These are phyloP conservation scores for Backusella morwellensis DNA, from an alignment of 192 early-diverging fungal species.

Conservation along the genomic window DNA sequence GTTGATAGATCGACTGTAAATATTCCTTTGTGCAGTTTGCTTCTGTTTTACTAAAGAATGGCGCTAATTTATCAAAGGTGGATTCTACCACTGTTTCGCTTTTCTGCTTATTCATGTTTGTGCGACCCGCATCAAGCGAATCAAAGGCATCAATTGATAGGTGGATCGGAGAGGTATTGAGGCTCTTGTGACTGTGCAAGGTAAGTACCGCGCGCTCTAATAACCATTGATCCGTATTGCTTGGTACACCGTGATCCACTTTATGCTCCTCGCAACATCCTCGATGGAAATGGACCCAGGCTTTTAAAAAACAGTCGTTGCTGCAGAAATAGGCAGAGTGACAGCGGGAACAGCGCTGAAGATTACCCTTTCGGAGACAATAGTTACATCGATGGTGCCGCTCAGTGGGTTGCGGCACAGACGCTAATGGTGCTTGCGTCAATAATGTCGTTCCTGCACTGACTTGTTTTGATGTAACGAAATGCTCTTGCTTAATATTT, in stretches of 20 bases:
- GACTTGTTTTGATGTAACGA: background rate
- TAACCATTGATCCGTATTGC: conserved; percentile 11
- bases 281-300: conserved; percentile 26
- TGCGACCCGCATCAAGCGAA: background rate
- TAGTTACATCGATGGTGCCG: conserved; percentile 27
- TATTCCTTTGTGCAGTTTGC: background rate
- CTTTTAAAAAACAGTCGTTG: conserved; percentile 30
- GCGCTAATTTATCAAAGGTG: background rate
- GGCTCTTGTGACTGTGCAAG: conserved; percentile 22
- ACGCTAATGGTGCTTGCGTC: conserved; percentile 10
- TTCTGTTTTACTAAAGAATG: background rate
- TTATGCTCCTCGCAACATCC: conserved; percentile 11
- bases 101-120: conserved; percentile 23
- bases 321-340: conserved; percentile 33
- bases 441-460: conserved; percentile 2
- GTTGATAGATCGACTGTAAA: background rate
- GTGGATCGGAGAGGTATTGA: conserved; percentile 1
- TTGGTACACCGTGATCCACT: background rate
- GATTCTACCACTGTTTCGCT: background rate
- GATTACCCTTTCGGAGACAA: conserved; percentile 18
- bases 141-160: background rate
- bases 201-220: conserved; percentile 16
- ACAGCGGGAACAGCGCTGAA: conserved; percentile 33
- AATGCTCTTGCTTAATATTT: background rate
- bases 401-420: conserved; percentile 21